Percentiles rank a stretch among this genome's conserved stretches.
These are phyloP conservation scores for Rhodosporidiobolus odoratus DNA, from an alignment of 768 basidiomycete species.

Conservation along the genomic window DNA sequence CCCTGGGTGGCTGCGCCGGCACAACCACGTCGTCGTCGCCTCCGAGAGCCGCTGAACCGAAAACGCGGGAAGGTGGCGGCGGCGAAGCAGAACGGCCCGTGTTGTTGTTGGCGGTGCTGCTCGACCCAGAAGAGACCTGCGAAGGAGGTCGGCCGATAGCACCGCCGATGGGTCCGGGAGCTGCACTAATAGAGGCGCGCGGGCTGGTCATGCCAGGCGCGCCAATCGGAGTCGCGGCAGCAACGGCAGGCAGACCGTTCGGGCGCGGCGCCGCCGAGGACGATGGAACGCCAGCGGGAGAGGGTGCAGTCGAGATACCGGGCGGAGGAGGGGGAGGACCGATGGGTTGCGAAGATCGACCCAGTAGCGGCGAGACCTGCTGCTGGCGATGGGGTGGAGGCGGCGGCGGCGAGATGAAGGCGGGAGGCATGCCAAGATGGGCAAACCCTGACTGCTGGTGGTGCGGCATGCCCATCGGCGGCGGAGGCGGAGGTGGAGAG, in stretches of 20 bases:
- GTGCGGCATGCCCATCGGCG: constrained; percentile 16
- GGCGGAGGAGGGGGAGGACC: constrained; percentile 20
- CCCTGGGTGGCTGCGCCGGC: constrained; percentile 3
- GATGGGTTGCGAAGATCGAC: constrained; percentile 12
- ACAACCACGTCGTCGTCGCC: constrained; percentile 39
- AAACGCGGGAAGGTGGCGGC: constrained; percentile 27
- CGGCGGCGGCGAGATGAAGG: constrained; percentile 17
- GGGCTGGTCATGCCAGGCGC: constrained; percentile 16
- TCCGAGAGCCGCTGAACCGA: constrained; percentile 34
- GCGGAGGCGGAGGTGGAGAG: constrained; percentile 31
- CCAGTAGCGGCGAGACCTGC: constrained; percentile 19
- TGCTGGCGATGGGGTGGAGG: constrained; percentile 17
- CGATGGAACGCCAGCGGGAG: constrained; percentile 10
- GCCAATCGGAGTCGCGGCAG: background rate
- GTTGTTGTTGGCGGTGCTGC: background rate
- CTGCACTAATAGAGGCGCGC: background rate
- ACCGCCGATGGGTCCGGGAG: constrained; percentile 27
- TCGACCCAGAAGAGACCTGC: background rate
- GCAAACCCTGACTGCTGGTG: constrained; percentile 10
- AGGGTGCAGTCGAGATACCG: background rate
- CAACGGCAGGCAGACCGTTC: background rate
- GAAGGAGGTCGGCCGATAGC: constrained; percentile 28
- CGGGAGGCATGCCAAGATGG: constrained; percentile 18
- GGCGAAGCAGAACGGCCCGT: constrained; percentile 2
- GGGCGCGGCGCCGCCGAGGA: background rate